These are phyloP conservation scores for Podosphaera xanthii DNA, from an alignment of 2,329 filamentous ascomycete genomes.

Conservation along the genomic window DNA sequence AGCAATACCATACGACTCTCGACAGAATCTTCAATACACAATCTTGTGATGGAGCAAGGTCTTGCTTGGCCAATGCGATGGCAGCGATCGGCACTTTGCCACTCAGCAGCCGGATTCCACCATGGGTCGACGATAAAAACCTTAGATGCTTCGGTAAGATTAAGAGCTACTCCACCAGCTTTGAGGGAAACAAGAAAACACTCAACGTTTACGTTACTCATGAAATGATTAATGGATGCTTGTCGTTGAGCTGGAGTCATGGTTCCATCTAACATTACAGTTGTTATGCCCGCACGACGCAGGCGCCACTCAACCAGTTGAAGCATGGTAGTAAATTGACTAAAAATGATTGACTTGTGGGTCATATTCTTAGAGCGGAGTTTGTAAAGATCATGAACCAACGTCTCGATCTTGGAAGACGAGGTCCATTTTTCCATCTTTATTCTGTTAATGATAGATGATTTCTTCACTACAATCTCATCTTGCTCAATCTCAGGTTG, in stretches of 20 bases:
- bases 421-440: constrained; percentile 98
- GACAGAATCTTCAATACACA: constrained; percentile 92
- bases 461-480: constrained; percentile 69
- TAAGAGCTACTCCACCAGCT: constrained; percentile 84
- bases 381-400: constrained; percentile 84
- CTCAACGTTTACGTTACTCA: constrained; percentile 83
- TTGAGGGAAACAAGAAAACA: constrained; percentile 93
- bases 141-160: constrained; percentile 78
- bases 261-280: constrained; percentile 91
- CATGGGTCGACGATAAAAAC: constrained; percentile 97
- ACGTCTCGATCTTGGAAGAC: constrained; percentile 90
- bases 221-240: constrained; percentile 86
- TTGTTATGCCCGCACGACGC: constrained; percentile 88
- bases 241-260: constrained; percentile 91
- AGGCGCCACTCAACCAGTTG: constrained; percentile 94
- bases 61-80: constrained; percentile 91
- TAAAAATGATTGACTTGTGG: constrained; percentile 93
- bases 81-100: constrained; percentile 85
- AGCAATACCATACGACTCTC: constrained; percentile 88
- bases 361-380: constrained; percentile 80
- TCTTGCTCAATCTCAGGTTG: constrained; percentile 92
- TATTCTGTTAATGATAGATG: constrained; percentile 93
- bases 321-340: constrained; percentile 91
- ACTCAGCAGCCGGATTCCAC: constrained; percentile 99
- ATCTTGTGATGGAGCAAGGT: constrained; percentile 78